Conservation (phyloP, 495 filamentous ascomycete genomes). For the Daldinia concentrica region DNA sequence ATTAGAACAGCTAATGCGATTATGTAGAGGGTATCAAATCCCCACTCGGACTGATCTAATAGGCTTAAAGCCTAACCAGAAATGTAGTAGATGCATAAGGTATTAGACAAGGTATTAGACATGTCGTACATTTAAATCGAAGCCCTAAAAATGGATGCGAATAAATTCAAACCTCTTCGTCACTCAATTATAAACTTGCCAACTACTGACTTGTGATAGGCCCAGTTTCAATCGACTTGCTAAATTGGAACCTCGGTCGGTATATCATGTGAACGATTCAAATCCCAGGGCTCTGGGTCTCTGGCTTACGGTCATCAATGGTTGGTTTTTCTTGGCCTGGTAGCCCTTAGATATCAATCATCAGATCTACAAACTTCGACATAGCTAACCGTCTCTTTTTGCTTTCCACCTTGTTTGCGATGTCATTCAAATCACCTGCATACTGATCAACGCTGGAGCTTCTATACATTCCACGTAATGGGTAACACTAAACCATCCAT, state of each 20-base stretch:
- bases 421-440: background rate
- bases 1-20: background rate
- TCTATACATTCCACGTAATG: background rate
- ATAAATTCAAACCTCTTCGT: background rate
- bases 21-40: background rate
- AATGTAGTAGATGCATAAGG: background rate
- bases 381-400: background rate
- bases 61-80: background rate
- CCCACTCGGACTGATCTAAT: background rate
- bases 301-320: background rate
- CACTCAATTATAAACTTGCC: background rate
- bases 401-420: background rate
- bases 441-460: background rate
- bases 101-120: background rate
- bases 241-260: background rate
- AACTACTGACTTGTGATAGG: background rate
- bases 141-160: background rate
- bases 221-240: background rate
- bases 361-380: background rate
- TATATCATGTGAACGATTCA: background rate
- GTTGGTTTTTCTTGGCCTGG: background rate
- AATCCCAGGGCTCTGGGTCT: background rate
- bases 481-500: conserved; percentile 8
- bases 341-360: background rate
- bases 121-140: background rate